Evolutionary conservation across 345 rosid genomes (phyloP).

Genomic region (Nephelium lappaceum): DNA sequence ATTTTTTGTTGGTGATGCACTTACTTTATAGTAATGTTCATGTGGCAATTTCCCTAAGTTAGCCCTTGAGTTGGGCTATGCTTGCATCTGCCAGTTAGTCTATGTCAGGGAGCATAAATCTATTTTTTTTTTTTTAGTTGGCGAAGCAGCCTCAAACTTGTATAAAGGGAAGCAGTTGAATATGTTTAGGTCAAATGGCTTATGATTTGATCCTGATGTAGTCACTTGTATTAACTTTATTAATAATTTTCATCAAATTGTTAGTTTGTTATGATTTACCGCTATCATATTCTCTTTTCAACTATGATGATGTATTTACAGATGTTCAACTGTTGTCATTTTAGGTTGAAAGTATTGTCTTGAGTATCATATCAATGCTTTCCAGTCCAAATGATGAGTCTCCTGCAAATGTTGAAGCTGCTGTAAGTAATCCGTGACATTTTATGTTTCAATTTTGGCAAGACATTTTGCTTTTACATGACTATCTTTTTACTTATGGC

Average conservation of each 20-base stretch:
- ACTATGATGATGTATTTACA: background rate
- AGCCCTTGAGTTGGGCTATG: background rate
- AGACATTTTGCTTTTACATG: background rate
- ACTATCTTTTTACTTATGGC: background rate
- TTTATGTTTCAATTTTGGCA: constrained; percentile 15
- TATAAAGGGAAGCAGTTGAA: background rate
- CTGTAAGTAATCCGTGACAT: constrained; percentile 52
- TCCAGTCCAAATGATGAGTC: constrained; percentile 92
- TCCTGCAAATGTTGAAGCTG: constrained; percentile 93
- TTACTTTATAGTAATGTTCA: background rate
- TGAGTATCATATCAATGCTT: constrained; percentile 90
- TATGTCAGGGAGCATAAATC: background rate
- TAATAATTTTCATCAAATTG: constrained; percentile 2
- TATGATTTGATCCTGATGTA: background rate
- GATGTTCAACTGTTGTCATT: background rate
- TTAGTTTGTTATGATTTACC: background rate
- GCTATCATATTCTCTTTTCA: background rate
- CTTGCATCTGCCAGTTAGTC: background rate
- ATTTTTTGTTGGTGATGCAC: background rate
- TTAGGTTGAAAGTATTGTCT: constrained; percentile 87
- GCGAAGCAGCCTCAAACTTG: background rate
- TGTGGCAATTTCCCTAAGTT: background rate
- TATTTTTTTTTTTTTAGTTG: background rate
- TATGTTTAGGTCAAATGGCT: constrained; percentile 1
- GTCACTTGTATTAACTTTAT: background rate